Percentiles rank a stretch among this genome's conserved stretches.
Evolutionary conservation across 106 monocot genomes (phyloP).

Genomic region (Hemerocallis citrina): DNA sequence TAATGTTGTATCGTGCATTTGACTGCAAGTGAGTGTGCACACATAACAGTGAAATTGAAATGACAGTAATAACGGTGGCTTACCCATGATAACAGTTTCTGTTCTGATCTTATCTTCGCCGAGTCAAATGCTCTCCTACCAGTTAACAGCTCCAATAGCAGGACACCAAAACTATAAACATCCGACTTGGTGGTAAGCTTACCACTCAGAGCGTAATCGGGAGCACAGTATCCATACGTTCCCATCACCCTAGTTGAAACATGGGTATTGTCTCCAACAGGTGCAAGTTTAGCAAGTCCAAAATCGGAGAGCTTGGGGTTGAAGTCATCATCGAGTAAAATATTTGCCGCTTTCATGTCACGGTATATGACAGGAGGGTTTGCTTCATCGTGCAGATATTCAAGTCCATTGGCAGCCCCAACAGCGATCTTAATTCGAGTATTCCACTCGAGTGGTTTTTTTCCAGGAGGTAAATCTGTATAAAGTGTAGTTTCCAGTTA

Average conservation of each 20-base stretch:
- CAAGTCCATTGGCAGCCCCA: constrained; percentile 50
- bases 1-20: too few species aligned
- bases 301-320: constrained; percentile 63
- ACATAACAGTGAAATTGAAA: background rate
- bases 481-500: background rate
- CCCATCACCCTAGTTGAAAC: constrained; percentile 73
- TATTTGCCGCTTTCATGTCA: constrained; percentile 57
- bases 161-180: constrained; percentile 56
- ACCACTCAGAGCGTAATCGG: constrained; percentile 56
- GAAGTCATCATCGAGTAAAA: constrained; percentile 43
- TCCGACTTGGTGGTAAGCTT: constrained; percentile 59
- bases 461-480: constrained; percentile 26
- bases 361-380: constrained; percentile 58
- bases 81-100: constrained; percentile 52
- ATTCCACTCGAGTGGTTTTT: constrained; percentile 44
- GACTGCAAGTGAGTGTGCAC: background rate
- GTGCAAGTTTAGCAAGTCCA: constrained; percentile 59
- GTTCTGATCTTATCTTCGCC: constrained; percentile 20
- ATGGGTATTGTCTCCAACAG: constrained; percentile 61
- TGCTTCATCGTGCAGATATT: constrained; percentile 53
- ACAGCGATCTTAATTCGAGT: constrained; percentile 52
- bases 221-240: constrained; percentile 63
- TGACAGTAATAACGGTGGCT: background rate
- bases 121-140: constrained; percentile 40
- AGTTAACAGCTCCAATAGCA: constrained; percentile 51